Conservation (phyloP, 164 flowering plant species). For the Stephania japonica region DNA sequence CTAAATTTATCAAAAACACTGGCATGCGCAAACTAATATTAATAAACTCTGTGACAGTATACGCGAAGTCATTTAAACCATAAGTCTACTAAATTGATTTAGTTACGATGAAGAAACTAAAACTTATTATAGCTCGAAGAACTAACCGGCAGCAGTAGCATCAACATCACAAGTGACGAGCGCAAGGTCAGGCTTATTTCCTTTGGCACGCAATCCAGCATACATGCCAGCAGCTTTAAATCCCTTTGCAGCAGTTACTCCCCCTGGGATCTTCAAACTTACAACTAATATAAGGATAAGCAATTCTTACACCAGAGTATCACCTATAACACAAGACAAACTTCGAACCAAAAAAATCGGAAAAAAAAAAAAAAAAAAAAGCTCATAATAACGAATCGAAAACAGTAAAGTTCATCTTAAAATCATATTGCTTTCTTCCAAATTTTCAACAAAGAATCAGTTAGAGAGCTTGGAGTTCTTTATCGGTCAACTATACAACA, state of each 20-base stretch:
- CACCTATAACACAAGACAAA: neutral
- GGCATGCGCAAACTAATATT: no score
- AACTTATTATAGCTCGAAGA: neutral
- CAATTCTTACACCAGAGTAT: neutral
- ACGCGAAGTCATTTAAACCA: neutral
- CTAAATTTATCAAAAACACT: no score
- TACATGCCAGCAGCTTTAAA: conserved; percentile 90
- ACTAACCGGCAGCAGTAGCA: conserved; percentile 82
- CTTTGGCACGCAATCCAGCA: conserved; percentile 81
- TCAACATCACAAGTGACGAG: conserved; percentile 91
- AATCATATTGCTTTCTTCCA: neutral
- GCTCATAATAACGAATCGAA: neutral
- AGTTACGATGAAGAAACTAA: neutral
- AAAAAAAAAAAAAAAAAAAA: neutral
- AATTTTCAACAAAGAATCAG: neutral
- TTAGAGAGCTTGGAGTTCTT: neutral
- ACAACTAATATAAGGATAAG: neutral
- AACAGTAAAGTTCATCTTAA: neutral
- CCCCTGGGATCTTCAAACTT: conserved; percentile 64
- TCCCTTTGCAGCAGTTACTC: conserved; percentile 91
- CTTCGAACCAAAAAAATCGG: neutral
- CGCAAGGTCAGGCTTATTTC: conserved; percentile 94
- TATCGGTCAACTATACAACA: neutral
- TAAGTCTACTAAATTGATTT: neutral
- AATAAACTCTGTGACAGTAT: neutral